A percentile compares a stretch with the other conserved stretches of the same genome.
These are phyloP conservation scores for Hypoxylon rickii DNA, from an alignment of 495 filamentous ascomycete genomes.

Conservation along the genomic window DNA sequence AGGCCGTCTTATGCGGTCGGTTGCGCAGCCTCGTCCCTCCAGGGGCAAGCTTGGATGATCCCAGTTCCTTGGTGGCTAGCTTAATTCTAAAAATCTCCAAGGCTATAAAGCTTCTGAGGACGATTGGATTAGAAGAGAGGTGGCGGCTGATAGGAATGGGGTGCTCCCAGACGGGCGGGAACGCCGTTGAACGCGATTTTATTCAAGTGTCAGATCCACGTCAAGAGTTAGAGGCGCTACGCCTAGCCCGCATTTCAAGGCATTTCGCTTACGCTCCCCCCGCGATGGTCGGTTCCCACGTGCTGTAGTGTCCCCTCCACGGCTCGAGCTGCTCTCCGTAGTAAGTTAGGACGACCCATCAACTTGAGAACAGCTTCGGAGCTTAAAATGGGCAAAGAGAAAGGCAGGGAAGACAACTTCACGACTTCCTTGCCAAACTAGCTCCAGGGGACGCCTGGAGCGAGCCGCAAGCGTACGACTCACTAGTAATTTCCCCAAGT, in stretches of 20 bases:
- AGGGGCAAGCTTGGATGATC: slow-evolving; percentile 1
- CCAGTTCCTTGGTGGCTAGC: neutral
- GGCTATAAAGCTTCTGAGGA: neutral
- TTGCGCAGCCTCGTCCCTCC: slow-evolving; percentile 11
- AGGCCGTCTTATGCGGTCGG: slow-evolving; percentile 17
- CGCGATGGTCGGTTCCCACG: slow-evolving; percentile 22
- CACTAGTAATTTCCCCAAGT: too few relatives aligned
- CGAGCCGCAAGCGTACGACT: neutral
- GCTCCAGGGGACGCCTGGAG: neutral
- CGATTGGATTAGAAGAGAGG: neutral
- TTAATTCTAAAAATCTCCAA: neutral
- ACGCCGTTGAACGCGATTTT: slow-evolving; percentile 13
- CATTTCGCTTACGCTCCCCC: slow-evolving; percentile 21
- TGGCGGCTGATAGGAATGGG: slow-evolving; percentile 2
- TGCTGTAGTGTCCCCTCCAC: slow-evolving; percentile 15
- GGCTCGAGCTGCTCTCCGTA: slow-evolving; percentile 20
- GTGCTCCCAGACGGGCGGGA: slow-evolving; percentile 2
- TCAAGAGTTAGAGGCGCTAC: slow-evolving; percentile 16
- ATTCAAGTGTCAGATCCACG: slow-evolving; percentile 23
- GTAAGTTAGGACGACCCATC: slow-evolving; percentile 16
- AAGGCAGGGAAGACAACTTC: neutral
- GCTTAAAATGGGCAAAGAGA: neutral
- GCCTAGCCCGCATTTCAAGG: slow-evolving; percentile 12
- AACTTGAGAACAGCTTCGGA: neutral
- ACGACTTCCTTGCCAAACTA: neutral